phyloP scores from a whole-genome alignment of 345 rosid species.

The Lumnitzera racemosa region DNA sequence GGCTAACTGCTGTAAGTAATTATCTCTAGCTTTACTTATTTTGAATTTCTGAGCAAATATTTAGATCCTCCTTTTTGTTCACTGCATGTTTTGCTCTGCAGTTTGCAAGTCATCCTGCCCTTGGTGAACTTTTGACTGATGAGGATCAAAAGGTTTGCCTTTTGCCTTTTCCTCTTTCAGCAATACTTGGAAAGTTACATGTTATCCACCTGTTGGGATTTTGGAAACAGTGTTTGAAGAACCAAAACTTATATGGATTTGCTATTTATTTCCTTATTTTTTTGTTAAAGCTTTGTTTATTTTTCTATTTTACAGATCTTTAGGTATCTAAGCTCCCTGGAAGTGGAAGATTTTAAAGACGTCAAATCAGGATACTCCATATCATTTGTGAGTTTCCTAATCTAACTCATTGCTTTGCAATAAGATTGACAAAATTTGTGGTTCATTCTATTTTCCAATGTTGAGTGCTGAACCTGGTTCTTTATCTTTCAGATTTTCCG shows the following conservation, averaged over 20 bases:
- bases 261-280: not conserved
- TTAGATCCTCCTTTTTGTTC: not conserved
- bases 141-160: constrained; percentile 85
- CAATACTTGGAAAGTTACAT: not conserved
- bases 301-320: constrained; percentile 42
- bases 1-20: constrained; percentile 82
- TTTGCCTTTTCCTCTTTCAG: constrained; percentile 2
- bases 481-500: constrained; percentile 51
- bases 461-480: constrained; percentile 1
- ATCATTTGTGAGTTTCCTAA: constrained; percentile 57
- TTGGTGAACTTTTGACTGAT: constrained; percentile 66
- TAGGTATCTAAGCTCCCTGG: constrained; percentile 56
- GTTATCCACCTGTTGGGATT: not conserved
- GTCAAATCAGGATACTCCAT: constrained; percentile 88
- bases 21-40: constrained; percentile 3
- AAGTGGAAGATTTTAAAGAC: constrained; percentile 86
- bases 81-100: constrained; percentile 14
- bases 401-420: not conserved
- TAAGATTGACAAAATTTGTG: not conserved
- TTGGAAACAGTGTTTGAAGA: too few species aligned
- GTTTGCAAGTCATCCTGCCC: constrained; percentile 90
- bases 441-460: not conserved
- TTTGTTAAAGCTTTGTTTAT: constrained; percentile 1
- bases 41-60: constrained; percentile 1
- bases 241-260: too few species aligned